Conservation (phyloP, 495 filamentous ascomycete genomes). For the Penicillium antarcticum region DNA sequence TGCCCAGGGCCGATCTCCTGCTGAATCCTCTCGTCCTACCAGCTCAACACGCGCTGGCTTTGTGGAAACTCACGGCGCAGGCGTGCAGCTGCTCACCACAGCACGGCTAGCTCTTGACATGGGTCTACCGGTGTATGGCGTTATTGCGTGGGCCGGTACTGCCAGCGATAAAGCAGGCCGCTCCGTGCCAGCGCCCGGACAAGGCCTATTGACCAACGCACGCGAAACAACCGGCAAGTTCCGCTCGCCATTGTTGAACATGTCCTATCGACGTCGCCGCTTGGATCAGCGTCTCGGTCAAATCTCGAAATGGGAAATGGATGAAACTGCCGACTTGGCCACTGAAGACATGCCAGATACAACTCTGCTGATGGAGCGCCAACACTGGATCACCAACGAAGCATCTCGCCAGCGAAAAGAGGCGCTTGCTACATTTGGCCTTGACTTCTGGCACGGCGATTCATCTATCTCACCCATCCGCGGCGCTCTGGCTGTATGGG, state of each 20-base stretch:
- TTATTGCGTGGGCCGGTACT: constrained; percentile 90
- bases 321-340: too few relatives aligned
- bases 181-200: constrained; percentile 91
- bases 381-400: too few relatives aligned
- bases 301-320: too few relatives aligned
- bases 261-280: constrained; percentile 92
- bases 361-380: too few relatives aligned
- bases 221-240: too few relatives aligned
- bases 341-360: too few relatives aligned
- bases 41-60: constrained; percentile 95
- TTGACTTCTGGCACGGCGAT: constrained; percentile 97
- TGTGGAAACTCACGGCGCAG: constrained; percentile 98
- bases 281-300: constrained; percentile 85
- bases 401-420: too few relatives aligned
- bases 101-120: constrained; percentile 93
- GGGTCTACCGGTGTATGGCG: constrained; percentile 95
- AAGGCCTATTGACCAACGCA: constrained; percentile 95
- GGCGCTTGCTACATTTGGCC: constrained; percentile 87
- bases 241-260: constrained; percentile 92
- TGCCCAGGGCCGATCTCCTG: constrained; percentile 87
- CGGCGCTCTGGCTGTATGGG: constrained; percentile 93
- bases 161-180: constrained; percentile 98
- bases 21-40: constrained; percentile 95
- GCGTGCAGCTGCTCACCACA: constrained; percentile 97
- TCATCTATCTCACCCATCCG: constrained; percentile 88